Evolutionary conservation across 2,329 filamentous ascomycete species (phyloP), one percentile per base, ranked within the genome.

Genomic region (Myriosclerotinia curreyana): DNA sequence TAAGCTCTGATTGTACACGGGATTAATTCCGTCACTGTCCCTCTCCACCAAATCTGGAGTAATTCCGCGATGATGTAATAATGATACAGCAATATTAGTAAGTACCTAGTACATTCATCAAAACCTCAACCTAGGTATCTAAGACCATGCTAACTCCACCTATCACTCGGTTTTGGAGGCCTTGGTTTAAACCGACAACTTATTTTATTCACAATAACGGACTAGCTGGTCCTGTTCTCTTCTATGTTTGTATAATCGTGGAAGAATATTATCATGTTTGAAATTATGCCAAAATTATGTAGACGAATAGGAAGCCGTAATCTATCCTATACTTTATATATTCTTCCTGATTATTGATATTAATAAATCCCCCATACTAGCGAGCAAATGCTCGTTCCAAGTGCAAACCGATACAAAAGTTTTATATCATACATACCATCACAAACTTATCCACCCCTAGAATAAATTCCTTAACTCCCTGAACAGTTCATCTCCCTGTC

Each of bases 401-500:
- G 46, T 55, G 25, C 53, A 44, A 20, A 46, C 9, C 9, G 8
- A 44, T 56, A 56, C 40, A 44, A 4, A 31, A 20, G 28, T 55
- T 3, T 20, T n/a, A 44, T 9, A 31, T 31, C 5, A 56, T 34
- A 56, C n/a, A 46, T n/a, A 22, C 3, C 25, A 22, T n/a, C 25
- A 7, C n/a, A 15, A 12, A 31, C 20, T 34, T 34, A 11, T 17
- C n/a, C 28, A 58, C 4, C 7, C 6, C 40, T 67, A 75, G 52
- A 75, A 75, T 51, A 75, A 64, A 67, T 74, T 73, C 46, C 69
- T 72, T 60, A 75, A 62, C 66, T 74, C 72, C 36, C 66, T 64
- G 68, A 74, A 75, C 25, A 75, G 61, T 64, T 74, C 72, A 66
- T 75, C 73, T 44, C 74, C 74, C 1, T 71, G 71, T 14, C 73